Base-by-base conservation (phyloP, 2,329 filamentous ascomycete species). In the Pseudogymnoascus sp. region DNA sequence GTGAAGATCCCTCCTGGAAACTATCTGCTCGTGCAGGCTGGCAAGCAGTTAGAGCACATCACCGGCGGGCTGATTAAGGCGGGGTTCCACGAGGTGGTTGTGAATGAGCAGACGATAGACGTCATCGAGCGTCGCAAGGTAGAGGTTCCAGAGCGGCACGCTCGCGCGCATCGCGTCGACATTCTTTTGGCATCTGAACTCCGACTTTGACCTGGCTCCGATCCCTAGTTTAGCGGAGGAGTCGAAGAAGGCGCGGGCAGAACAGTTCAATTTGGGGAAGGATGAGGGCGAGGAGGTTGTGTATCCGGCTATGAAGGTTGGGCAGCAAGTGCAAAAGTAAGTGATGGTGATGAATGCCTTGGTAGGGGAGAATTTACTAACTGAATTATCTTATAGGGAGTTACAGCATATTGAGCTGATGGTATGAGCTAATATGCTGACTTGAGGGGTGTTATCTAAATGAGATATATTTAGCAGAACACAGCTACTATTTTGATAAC, bases 21-120 rank as follows among this genome's bases (percentile, higher is more conserved):
- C 71, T 78, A 85, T 71, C 76, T 86, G 14, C 78, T 86, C 14
- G 83, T 86, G 5, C 83, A 86, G 69, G 83, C 83, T 1, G 83
- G 83, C 63, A 86, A 86, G 76, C 83, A 86, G 75, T 77, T 86
- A 62, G 83, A 86, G 76, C 80, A 86, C 74, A 72, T 84, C 60
- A 85, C 83, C 0, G 83, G 83, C 59, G 83, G 83, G 0, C 79
- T 86, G 35, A 76, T 86, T 72, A 85, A 85, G 71, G 83, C 83
- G 1, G 83, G 83, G 3, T 86, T 77, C 74, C 83, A 86, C 73
- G 83, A 86, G 75, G 83, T 86, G 0, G 80, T 84, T 1, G 81
- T 86, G 64, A 85, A 81, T 70, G 77, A 81, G 6, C 72, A 74
- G 66, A 86, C 83, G 0, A 64, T 82, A 1, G 75, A 75, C 11